phyloP scores from a whole-genome alignment of 1,284 basidiomycete species.

The Mycena sp. region DNA sequence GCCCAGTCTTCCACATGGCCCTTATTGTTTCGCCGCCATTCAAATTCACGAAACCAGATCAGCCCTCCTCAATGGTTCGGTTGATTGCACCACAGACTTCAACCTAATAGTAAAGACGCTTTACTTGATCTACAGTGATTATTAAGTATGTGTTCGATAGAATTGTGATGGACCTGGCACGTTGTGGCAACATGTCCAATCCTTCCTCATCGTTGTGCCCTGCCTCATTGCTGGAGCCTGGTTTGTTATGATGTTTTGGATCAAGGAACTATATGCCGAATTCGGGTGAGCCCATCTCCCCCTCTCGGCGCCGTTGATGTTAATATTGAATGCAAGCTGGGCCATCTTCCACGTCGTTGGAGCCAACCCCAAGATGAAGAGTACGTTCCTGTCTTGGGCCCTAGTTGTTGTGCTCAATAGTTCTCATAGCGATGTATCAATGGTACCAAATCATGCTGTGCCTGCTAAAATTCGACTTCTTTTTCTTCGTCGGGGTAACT shows the following conservation, averaged over 20 bases:
- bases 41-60: constrained; percentile 76
- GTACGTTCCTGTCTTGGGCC: constrained; percentile 50
- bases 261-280: constrained; percentile 64
- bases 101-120: constrained; percentile 37
- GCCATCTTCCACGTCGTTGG: constrained; percentile 88
- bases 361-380: constrained; percentile 81
- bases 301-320: constrained; percentile 2
- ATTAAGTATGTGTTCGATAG: constrained; percentile 32
- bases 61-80: constrained; percentile 57
- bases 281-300: constrained; percentile 59
- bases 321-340: constrained; percentile 59
- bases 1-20: constrained; percentile 80
- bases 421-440: constrained; percentile 76
- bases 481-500: constrained; percentile 84
- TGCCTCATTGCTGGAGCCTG: constrained; percentile 62
- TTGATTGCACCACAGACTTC: constrained; percentile 33
- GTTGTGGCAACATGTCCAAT: constrained; percentile 52
- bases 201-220: constrained; percentile 64
- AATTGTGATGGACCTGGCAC: constrained; percentile 54
- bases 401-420: constrained; percentile 3
- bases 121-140: background rate
- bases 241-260: constrained; percentile 61
- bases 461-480: constrained; percentile 86
- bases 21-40: constrained; percentile 77
- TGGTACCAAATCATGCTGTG: constrained; percentile 88